Evolutionary conservation across 805 yeast genomes (phyloP), one percentile per base, ranked within the genome.

Genomic region (Nakazawaea molendinolei): DNA sequence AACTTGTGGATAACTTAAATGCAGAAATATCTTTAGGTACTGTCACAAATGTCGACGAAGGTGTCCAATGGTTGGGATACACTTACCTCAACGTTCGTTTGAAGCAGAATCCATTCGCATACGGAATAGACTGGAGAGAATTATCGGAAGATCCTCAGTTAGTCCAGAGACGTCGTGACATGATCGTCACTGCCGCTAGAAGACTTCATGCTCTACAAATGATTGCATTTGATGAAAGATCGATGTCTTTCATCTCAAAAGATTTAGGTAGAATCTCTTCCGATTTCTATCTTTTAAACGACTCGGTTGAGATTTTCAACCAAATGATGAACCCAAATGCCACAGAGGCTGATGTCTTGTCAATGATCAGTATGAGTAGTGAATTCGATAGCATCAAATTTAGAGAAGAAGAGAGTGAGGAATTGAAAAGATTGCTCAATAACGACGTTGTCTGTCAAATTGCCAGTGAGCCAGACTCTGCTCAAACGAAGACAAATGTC

Each of bases 1-100:
- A 85, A 49, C 58, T 92, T 21, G 87, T 85, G 14, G 99, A 92
- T 53, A 92, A 90, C 46, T 65, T 92, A 51, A 94, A 94, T 56
- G 99, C 99, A 0, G 99, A 92, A 55, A 86, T 94, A 16, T 82
- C 97, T 0, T 58, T 92, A 14, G 99, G 99, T 2, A 89, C 95
- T 0, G 97, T 92, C 2, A 86, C 97, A 1, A 89, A 81, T 50
- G 77, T 92, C 8, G 95, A 85, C 21, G 98, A 92, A 60, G 99
- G 89, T 39, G 82, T 92, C 1, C 86, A 80, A 44, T 92, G 99
- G 99, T 65, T 92, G n/a, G 97, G 98, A 3, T 92, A 94, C 49
- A 92, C 98, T 0, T 92, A 92, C 52, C 67, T 92, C 73, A 80
- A 75, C 61, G 97, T 90, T 3, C 66, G 99, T 40, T 92, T 92